A percentile compares a stretch with the other conserved stretches of the same genome.
phyloP scores from a whole-genome alignment of 176 grass and related monocot species.

The Poa pratensis region DNA sequence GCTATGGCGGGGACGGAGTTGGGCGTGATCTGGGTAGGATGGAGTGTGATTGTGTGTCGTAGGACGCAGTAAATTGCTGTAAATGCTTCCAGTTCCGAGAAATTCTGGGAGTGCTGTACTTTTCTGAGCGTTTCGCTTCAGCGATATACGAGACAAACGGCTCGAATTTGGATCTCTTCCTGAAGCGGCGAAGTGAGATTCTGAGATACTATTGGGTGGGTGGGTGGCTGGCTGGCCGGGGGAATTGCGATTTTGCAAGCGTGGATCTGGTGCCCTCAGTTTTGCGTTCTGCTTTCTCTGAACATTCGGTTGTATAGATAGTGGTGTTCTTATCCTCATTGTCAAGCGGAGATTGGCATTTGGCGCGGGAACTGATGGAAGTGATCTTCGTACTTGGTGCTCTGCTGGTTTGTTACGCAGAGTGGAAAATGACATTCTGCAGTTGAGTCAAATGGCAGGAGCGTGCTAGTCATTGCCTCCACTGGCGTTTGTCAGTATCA shows the following conservation, averaged over 20 bases:
- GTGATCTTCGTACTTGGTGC: neutral
- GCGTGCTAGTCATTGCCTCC: neutral
- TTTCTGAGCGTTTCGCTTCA: neutral
- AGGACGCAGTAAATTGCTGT: neutral
- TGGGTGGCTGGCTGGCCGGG: neutral
- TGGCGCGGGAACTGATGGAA: neutral
- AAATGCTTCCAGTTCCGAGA: neutral
- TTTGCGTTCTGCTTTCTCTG: neutral
- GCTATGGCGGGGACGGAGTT: neutral
- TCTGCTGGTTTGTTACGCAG: neutral
- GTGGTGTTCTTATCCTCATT: neutral
- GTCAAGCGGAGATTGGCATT: neutral
- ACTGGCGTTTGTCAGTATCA: neutral
- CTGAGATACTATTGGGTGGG: neutral
- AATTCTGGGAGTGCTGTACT: neutral
- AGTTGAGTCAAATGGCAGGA: neutral
- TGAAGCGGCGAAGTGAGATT: neutral
- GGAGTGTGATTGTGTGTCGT: slow-evolving; percentile 16
- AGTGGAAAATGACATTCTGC: slow-evolving; percentile 9
- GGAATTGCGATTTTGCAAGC: neutral
- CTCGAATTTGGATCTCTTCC: slow-evolving; percentile 17
- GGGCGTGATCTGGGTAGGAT: neutral
- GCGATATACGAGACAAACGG: neutral
- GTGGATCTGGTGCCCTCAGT: slow-evolving; percentile 32
- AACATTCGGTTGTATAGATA: neutral